These are phyloP conservation scores for Coemansia aciculifera DNA, from an alignment of 192 early-diverging fungal genomes.

Conservation along the genomic window DNA sequence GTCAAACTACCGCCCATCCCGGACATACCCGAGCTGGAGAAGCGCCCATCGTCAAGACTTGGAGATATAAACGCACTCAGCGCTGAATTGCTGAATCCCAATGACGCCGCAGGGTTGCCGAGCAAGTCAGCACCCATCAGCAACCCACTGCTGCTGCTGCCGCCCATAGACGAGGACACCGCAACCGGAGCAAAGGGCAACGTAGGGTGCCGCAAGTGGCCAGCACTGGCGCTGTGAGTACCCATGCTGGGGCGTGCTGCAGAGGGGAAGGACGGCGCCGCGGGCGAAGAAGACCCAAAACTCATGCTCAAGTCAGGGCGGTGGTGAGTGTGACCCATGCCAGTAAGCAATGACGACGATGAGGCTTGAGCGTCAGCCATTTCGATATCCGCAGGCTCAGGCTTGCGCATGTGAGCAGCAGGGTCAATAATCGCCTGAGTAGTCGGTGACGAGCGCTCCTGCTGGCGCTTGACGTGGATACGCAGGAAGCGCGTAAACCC, in stretches of 20 bases:
- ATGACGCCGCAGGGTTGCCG: slow-evolving; percentile 16
- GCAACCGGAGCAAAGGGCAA: not conserved
- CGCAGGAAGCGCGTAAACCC: slow-evolving; percentile 55
- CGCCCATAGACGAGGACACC: slow-evolving; percentile 1
- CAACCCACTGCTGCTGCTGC: slow-evolving; percentile 23
- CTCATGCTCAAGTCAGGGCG: not conserved
- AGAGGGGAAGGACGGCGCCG: not conserved
- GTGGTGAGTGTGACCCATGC: slow-evolving; percentile 8
- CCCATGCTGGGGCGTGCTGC: not conserved
- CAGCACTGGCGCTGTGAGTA: not conserved
- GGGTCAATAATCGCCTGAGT: slow-evolving; percentile 9
- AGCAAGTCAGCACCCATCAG: slow-evolving; percentile 37
- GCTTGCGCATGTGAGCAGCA: slow-evolving; percentile 18
- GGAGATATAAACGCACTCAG: slow-evolving; percentile 32
- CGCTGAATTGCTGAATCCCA: slow-evolving; percentile 26
- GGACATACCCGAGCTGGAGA: slow-evolving; percentile 10
- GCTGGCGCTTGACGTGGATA: slow-evolving; percentile 53
- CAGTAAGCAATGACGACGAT: not conserved
- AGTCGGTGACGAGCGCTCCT: slow-evolving; percentile 22
- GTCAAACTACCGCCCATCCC: slow-evolving; percentile 19
- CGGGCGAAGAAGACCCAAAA: not conserved
- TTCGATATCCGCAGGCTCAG: slow-evolving; percentile 17
- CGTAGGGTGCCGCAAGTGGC: not conserved
- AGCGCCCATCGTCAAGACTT: slow-evolving; percentile 13
- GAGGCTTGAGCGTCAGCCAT: slow-evolving; percentile 16